Conservation (phyloP, 2,329 filamentous ascomycete species). For the Dactylonectria macrodidyma region DNA sequence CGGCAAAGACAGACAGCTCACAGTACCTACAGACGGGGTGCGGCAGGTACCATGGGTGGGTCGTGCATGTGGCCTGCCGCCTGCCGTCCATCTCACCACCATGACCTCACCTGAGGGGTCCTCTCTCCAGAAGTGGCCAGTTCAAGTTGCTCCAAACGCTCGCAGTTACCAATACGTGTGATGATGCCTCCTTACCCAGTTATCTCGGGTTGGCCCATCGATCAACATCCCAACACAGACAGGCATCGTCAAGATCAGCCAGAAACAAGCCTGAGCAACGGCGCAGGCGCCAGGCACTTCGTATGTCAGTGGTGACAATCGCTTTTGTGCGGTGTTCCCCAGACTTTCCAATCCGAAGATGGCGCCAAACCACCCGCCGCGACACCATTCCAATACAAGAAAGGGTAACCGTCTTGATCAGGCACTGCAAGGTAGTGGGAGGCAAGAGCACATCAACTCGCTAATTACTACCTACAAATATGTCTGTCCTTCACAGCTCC, state of each 20-base stretch:
- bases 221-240: not conserved
- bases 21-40: not conserved
- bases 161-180: not conserved
- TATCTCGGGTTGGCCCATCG: not conserved
- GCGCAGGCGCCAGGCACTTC: not conserved
- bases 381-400: not conserved
- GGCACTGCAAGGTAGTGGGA: too few species aligned
- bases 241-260: not conserved
- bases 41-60: conserved; percentile 19
- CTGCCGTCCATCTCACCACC: conserved; percentile 25
- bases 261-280: not conserved
- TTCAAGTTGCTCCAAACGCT: conserved; percentile 12
- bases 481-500: too few species aligned
- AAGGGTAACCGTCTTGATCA: too few species aligned
- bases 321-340: conserved; percentile 1
- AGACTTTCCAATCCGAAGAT: not conserved
- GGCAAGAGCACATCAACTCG: too few species aligned
- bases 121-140: conserved; percentile 24
- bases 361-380: not conserved
- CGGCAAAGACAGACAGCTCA: not conserved
- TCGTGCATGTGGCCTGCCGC: conserved; percentile 24
- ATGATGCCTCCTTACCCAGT: too few species aligned
- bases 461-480: too few species aligned
- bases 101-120: conserved; percentile 33
- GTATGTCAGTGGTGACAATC: not conserved